phyloP scores from a whole-genome alignment of 116 monocot species.

The Phalaenopsis hybrid region DNA sequence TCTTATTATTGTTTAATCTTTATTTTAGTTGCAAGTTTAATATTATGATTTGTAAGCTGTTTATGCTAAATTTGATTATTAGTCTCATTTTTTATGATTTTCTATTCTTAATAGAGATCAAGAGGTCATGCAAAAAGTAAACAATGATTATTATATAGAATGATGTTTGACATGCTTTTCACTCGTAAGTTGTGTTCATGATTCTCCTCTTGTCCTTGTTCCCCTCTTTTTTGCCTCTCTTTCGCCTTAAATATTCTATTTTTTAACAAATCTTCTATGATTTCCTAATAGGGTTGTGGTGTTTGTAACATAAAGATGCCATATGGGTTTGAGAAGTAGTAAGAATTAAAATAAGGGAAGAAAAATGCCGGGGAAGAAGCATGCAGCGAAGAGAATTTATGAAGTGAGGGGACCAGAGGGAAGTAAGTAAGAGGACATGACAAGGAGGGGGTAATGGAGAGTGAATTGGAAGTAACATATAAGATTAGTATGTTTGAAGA shows the following conservation, averaged over 20 bases:
- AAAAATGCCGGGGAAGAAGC: background rate
- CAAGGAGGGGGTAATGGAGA: background rate
- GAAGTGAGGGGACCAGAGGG: background rate
- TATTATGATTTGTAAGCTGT: background rate
- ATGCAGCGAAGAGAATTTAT: background rate
- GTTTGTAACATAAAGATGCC: background rate
- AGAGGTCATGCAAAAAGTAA: background rate
- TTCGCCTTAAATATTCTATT: too few species aligned
- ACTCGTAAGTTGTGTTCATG: too few species aligned
- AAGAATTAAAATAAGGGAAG: background rate
- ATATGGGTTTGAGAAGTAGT: background rate
- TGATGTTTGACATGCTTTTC: background rate
- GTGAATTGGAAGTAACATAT: too few species aligned
- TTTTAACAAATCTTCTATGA: background rate
- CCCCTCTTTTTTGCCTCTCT: too few species aligned
- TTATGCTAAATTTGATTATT: background rate
- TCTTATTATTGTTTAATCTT: too few species aligned
- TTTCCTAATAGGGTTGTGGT: background rate
- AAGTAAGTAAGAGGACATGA: background rate
- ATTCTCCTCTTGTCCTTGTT: too few species aligned
- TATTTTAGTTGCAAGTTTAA: background rate
- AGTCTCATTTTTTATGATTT: background rate
- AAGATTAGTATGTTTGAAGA: background rate
- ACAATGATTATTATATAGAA: background rate
- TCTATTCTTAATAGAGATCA: background rate